Evolutionary conservation across 441 rosid species (phyloP).

Genomic region (Gossypium schwendimanii): DNA sequence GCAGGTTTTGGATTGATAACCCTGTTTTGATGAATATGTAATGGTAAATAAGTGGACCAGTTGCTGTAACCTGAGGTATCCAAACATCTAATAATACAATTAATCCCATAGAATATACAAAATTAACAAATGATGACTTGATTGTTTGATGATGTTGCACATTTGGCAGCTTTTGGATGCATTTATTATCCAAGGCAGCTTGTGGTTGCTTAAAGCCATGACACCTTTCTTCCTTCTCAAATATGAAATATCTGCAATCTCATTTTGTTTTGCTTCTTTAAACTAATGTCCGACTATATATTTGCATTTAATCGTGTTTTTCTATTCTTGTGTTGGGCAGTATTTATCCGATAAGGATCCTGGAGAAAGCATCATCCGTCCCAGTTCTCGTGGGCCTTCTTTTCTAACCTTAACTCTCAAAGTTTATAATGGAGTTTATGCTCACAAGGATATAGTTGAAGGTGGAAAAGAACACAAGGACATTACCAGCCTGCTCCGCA

Average conservation of each 20-base stretch:
- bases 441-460: slow-evolving; percentile 90
- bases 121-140: neutral
- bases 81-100: too few relatives aligned
- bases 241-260: neutral
- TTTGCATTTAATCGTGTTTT: neutral
- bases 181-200: neutral
- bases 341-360: slow-evolving; percentile 80
- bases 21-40: too few relatives aligned
- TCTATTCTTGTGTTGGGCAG: slow-evolving; percentile 33
- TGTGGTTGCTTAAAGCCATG: neutral
- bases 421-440: slow-evolving; percentile 77
- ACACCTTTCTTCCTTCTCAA: neutral
- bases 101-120: neutral
- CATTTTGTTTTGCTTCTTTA: neutral
- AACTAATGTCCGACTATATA: neutral
- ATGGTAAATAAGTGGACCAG: too few relatives aligned
- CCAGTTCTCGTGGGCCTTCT: slow-evolving; percentile 95
- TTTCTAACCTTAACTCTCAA: slow-evolving; percentile 81
- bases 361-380: slow-evolving; percentile 91
- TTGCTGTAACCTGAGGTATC: too few relatives aligned
- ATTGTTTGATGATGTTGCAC: neutral
- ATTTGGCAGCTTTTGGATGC: neutral
- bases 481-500: slow-evolving; percentile 82
- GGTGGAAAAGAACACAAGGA: slow-evolving; percentile 97
- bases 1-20: neutral